phyloP scores from a whole-genome alignment of 768 basidiomycete species.

The Mycena floridula region DNA sequence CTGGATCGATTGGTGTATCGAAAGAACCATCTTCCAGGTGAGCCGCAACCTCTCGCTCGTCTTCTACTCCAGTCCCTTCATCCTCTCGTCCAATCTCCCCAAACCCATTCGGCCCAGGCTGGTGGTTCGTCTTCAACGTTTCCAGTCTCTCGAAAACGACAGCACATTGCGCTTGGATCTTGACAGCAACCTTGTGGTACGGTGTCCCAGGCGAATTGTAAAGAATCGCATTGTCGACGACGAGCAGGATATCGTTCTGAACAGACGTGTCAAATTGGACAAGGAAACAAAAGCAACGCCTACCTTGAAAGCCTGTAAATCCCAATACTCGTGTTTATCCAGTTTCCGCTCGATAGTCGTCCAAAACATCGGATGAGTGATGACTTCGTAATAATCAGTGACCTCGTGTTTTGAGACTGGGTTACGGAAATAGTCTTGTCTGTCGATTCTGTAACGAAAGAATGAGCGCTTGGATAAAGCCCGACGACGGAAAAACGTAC shows the following conservation, averaged over 20 bases:
- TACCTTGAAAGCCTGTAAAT: conserved; percentile 69
- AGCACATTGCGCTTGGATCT: conserved; percentile 40
- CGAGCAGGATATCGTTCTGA: conserved; percentile 78
- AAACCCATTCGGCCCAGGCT: too few species aligned
- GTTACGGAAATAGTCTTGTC: conserved; percentile 68
- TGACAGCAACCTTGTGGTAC: conserved; percentile 63
- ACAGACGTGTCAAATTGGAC: neutral
- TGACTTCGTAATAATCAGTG: conserved; percentile 86
- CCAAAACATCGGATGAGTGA: conserved; percentile 89
- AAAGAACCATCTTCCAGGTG: neutral
- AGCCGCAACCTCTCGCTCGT: too few species aligned
- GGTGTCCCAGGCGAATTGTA: conserved; percentile 79
- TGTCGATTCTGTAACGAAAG: conserved; percentile 57
- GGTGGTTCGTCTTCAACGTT: too few species aligned
- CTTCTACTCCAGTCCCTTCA: too few species aligned
- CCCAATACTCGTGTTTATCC: conserved; percentile 78
- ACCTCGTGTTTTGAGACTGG: conserved; percentile 78
- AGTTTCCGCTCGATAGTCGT: conserved; percentile 74
- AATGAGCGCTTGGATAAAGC: neutral
- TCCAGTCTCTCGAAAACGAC: conserved; percentile 37
- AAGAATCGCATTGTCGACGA: conserved; percentile 76
- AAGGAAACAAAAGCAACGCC: conserved; percentile 7
- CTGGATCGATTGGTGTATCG: neutral
- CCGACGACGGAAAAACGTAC: conserved; percentile 35
- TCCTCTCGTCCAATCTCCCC: too few species aligned